Evolutionary conservation across 202 grass and related monocot genomes (phyloP).

Genomic region (Setaria viridis): DNA sequence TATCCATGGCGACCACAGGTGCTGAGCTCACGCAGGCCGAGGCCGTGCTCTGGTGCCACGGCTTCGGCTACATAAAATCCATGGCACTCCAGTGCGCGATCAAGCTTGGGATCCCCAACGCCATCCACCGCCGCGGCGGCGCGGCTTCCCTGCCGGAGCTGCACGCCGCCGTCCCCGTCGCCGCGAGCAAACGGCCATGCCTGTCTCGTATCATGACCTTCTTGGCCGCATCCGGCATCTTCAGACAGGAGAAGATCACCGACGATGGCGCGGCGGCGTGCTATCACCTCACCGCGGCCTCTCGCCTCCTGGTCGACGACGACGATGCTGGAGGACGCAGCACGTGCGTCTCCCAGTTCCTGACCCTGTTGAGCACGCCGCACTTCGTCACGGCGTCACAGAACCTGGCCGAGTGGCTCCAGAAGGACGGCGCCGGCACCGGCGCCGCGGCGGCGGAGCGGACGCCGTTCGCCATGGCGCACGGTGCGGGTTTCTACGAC

Average conservation of each 20-base stretch:
- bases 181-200: not conserved
- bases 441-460: fast-evolving
- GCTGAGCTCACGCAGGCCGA: not conserved
- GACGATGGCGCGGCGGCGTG: no score
- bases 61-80: not conserved
- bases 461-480: constrained; percentile 6
- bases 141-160: not conserved
- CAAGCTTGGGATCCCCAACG: not conserved
- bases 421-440: not conserved
- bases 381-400: not conserved
- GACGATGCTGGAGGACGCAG: no score
- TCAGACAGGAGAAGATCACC: not conserved
- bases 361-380: not conserved
- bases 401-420: not conserved
- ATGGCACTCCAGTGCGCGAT: not conserved
- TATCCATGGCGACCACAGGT: not conserved
- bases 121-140: not conserved
- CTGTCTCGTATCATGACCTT: not conserved
- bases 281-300: not conserved
- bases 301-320: constrained; percentile 7
- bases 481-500: not conserved
- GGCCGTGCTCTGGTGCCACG: constrained; percentile 5
- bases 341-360: not conserved
- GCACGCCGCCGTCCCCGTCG: not conserved
- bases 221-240: not conserved